Conservation (phyloP, 305 asterid species). For the Plantago rigida region DNA sequence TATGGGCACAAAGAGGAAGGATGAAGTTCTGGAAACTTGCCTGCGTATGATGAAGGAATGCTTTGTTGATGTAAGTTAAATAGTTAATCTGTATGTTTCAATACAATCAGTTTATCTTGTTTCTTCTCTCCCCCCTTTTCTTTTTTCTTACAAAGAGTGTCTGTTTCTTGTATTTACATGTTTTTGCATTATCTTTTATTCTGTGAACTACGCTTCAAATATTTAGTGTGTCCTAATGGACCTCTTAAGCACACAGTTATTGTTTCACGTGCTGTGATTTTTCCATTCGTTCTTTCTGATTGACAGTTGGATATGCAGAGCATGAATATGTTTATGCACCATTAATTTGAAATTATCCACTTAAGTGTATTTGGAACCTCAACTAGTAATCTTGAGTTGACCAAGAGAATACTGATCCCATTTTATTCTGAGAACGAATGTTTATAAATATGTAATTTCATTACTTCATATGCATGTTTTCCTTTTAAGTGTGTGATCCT, state of each 20-base stretch:
- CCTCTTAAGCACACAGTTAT: slow-evolving; percentile 19
- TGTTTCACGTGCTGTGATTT: slow-evolving; percentile 12
- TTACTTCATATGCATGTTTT: slow-evolving; percentile 7
- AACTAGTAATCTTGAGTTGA: slow-evolving; percentile 19
- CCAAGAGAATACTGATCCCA: slow-evolving; percentile 6
- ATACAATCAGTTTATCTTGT: slow-evolving; percentile 9
- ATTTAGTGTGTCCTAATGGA: neutral
- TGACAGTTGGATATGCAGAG: slow-evolving; percentile 10
- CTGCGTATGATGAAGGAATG: slow-evolving; percentile 86
- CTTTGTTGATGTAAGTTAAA: slow-evolving; percentile 54
- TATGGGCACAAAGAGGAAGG: slow-evolving; percentile 67
- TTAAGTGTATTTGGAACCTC: slow-evolving; percentile 15
- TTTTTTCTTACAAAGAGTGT: slow-evolving; percentile 19
- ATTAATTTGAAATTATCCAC: slow-evolving; percentile 15
- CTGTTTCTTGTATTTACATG: slow-evolving; percentile 4
- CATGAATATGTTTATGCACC: slow-evolving; percentile 15
- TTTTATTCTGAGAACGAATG: slow-evolving; percentile 15
- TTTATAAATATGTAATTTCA: slow-evolving; percentile 10
- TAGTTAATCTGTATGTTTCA: slow-evolving; percentile 8
- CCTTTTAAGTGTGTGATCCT: slow-evolving; percentile 6
- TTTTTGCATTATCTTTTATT: slow-evolving; percentile 15
- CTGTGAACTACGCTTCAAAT: slow-evolving; percentile 16
- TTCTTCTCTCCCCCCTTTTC: slow-evolving; percentile 2
- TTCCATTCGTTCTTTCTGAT: slow-evolving; percentile 13
- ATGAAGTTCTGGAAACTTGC: slow-evolving; percentile 75